phyloP scores from a whole-genome alignment of 345 rosid genomes.

The Eucalyptus curtisii region DNA sequence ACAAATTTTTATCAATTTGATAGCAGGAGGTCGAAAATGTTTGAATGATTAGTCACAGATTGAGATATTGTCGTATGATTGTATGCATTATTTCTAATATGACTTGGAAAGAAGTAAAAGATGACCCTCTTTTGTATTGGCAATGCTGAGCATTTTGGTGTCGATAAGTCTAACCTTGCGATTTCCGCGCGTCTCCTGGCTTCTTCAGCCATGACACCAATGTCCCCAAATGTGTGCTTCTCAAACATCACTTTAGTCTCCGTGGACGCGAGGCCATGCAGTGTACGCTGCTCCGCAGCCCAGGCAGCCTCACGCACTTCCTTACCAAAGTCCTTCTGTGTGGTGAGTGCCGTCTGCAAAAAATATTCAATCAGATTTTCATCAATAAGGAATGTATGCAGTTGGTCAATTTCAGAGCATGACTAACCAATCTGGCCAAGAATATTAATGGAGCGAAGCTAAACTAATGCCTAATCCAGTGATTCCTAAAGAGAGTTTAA shows the following conservation, averaged over 20 bases:
- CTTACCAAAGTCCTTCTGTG: constrained; percentile 50
- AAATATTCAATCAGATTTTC: background rate
- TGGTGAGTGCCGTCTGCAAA: constrained; percentile 38
- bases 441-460: background rate
- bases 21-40: background rate
- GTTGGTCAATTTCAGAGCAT: background rate
- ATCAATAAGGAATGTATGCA: background rate
- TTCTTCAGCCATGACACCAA: constrained; percentile 44
- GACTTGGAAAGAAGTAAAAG: background rate
- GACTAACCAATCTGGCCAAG: background rate
- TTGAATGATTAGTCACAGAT: background rate
- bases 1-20: background rate
- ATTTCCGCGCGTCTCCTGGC: constrained; percentile 58
- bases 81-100: background rate
- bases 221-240: constrained; percentile 32
- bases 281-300: constrained; percentile 55
- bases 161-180: constrained; percentile 24
- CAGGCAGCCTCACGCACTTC: constrained; percentile 49
- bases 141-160: background rate
- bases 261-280: constrained; percentile 28
- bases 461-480: background rate
- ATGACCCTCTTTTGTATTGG: background rate
- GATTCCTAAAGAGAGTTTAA: background rate
- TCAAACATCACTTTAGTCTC: constrained; percentile 24
- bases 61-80: background rate